Evolutionary conservation across 2,329 filamentous ascomycete genomes (phyloP).

Genomic region (Paramyrothecium roridum): DNA sequence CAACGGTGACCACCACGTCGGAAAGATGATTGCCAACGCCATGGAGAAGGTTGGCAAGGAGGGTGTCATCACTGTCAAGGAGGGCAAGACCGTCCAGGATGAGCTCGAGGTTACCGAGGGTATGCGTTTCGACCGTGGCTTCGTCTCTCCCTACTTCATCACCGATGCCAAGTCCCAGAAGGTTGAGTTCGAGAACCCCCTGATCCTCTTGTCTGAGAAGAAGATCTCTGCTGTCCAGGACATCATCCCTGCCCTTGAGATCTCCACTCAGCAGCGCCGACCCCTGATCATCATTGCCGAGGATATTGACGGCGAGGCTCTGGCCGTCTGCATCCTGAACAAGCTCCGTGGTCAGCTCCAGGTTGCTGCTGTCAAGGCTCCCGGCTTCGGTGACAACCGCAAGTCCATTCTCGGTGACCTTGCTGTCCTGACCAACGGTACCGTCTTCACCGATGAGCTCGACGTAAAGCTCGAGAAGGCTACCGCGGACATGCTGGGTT

Average conservation of each 20-base stretch:
- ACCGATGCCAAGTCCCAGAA: constrained; percentile 98
- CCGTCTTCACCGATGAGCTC: constrained; percentile 96
- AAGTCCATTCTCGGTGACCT: constrained; percentile 99
- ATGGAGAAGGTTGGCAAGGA: constrained; percentile 99
- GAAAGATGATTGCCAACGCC: constrained; percentile 91
- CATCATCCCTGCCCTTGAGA: constrained; percentile 96
- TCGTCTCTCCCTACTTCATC: constrained; percentile 99
- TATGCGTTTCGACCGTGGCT: constrained; percentile 99
- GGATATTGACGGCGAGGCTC: constrained; percentile 97
- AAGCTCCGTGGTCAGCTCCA: constrained; percentile 99
- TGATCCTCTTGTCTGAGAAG: constrained; percentile 99
- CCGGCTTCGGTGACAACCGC: constrained; percentile 99
- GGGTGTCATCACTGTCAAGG: constrained; percentile 99
- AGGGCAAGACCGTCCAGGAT: constrained; percentile 97
- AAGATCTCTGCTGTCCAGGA: constrained; percentile 99
- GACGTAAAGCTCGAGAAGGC: constrained; percentile 99
- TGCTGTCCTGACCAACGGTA: constrained; percentile 91
- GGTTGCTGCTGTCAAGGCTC: constrained; percentile 97
- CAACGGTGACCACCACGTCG: constrained; percentile 94
- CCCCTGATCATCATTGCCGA: constrained; percentile 98
- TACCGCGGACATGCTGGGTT: constrained; percentile 91
- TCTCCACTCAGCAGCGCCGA: constrained; percentile 90
- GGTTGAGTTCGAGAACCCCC: constrained; percentile 99
- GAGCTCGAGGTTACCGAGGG: constrained; percentile 99
- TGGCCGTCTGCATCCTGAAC: constrained; percentile 99